Evolutionary conservation across 176 grass and related monocot species (phyloP).

Genomic region (Pontederia crassipes): DNA sequence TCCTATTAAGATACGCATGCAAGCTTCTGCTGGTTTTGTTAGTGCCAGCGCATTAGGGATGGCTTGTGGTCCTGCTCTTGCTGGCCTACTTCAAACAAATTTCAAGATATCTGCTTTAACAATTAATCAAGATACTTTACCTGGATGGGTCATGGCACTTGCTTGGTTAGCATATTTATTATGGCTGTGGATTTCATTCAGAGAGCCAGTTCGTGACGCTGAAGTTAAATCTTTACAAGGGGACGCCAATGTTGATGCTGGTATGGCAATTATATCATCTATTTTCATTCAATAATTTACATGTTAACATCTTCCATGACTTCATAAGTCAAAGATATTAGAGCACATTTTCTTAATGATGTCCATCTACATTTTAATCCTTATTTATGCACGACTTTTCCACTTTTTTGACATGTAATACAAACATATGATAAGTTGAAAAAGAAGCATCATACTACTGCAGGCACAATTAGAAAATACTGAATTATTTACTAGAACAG

Average conservation of each 20-base stretch:
- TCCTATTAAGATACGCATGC: constrained; percentile 71
- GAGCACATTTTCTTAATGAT: too few relatives aligned
- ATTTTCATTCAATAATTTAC: not conserved
- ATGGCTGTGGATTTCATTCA: constrained; percentile 76
- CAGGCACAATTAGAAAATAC: too few relatives aligned
- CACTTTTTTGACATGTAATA: too few relatives aligned
- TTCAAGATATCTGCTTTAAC: constrained; percentile 82
- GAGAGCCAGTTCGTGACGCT: constrained; percentile 56
- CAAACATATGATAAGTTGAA: too few relatives aligned
- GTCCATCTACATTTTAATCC: too few relatives aligned
- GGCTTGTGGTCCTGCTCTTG: constrained; percentile 88
- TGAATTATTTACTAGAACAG: too few relatives aligned
- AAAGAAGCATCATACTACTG: too few relatives aligned
- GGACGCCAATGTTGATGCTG: constrained; percentile 29
- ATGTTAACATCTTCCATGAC: not conserved
- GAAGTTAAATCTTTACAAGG: constrained; percentile 22
- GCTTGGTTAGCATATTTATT: constrained; percentile 77
- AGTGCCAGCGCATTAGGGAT: constrained; percentile 91
- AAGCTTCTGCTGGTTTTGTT: constrained; percentile 92
- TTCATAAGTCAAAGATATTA: too few relatives aligned
- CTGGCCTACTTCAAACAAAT: constrained; percentile 88
- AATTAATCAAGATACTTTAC: constrained; percentile 74
- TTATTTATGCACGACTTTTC: too few relatives aligned
- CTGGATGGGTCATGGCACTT: constrained; percentile 94
- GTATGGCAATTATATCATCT: constrained; percentile 24